phyloP scores from a whole-genome alignment of 148 eudicot species.

The Hydrangea macrophylla region DNA sequence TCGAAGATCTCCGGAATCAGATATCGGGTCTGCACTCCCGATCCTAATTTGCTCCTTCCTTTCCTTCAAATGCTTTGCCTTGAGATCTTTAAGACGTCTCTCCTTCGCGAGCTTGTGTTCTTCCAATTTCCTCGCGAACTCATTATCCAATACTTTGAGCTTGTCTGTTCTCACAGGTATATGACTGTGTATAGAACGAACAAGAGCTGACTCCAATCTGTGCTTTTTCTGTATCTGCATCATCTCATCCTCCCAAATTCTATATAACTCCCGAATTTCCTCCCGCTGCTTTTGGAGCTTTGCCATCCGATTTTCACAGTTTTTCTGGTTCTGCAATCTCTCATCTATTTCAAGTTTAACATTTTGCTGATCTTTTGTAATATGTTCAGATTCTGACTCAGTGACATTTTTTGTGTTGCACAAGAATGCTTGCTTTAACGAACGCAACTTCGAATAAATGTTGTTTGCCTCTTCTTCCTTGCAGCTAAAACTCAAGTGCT shows the following conservation, averaged over 20 bases:
- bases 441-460: constrained; percentile 43
- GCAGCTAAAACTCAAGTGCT: constrained; percentile 52
- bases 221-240: constrained; percentile 31
- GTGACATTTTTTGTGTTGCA: constrained; percentile 24
- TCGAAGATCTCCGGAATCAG: no score
- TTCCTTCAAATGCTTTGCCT: constrained; percentile 45
- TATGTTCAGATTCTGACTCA: constrained; percentile 17
- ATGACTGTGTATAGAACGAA: constrained; percentile 34
- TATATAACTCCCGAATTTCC: constrained; percentile 41
- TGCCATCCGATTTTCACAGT: constrained; percentile 31
- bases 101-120: constrained; percentile 36
- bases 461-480: constrained; percentile 45
- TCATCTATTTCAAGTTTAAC: no score
- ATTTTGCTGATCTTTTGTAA: no score
- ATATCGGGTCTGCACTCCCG: no score
- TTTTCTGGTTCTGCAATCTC: no score
- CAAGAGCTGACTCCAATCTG: constrained; percentile 34
- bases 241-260: constrained; percentile 35
- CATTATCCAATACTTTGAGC: constrained; percentile 35
- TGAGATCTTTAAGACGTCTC: constrained; percentile 28
- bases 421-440: constrained; percentile 41
- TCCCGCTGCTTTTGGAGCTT: constrained; percentile 42
- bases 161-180: constrained; percentile 30
- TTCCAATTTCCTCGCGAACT: constrained; percentile 35
- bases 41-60: constrained; percentile 30